These are phyloP conservation scores for Acacia crassicarpa DNA, from an alignment of 306 rosid genomes.

Conservation along the genomic window DNA sequence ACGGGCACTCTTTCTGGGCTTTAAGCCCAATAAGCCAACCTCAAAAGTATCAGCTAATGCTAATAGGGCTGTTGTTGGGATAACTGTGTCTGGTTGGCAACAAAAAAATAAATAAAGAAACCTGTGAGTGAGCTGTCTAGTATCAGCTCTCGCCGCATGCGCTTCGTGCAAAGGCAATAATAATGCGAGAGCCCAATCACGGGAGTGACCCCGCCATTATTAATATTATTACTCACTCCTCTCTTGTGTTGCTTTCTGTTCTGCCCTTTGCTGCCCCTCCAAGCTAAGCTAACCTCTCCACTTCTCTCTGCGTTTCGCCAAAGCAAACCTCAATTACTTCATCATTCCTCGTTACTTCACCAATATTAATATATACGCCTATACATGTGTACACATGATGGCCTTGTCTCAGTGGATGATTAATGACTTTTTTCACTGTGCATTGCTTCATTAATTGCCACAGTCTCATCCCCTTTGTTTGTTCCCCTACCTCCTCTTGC, in stretches of 20 bases:
- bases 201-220: background rate
- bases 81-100: background rate
- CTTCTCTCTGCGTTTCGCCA: slow-evolving; percentile 29
- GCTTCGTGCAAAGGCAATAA: slow-evolving; percentile 43
- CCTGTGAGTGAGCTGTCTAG: background rate
- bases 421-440: slow-evolving; percentile 13
- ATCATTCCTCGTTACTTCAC: background rate
- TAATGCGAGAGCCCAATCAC: slow-evolving; percentile 36
- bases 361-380: background rate
- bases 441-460: slow-evolving; percentile 22
- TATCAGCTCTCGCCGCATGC: slow-evolving; percentile 45
- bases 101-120: background rate
- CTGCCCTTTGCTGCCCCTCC: slow-evolving; percentile 58
- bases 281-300: slow-evolving; percentile 53
- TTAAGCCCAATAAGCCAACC: background rate
- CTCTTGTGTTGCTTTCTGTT: background rate
- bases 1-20: background rate
- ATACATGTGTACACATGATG: background rate
- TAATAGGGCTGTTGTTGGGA: background rate
- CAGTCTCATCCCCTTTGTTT: slow-evolving; percentile 10
- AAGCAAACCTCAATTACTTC: slow-evolving; percentile 35
- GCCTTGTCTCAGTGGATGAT: slow-evolving; percentile 16
- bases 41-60: background rate
- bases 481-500: background rate
- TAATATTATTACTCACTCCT: background rate